phyloP scores from a whole-genome alignment of 2,329 filamentous ascomycete species.

The Colletotrichum sp. region DNA sequence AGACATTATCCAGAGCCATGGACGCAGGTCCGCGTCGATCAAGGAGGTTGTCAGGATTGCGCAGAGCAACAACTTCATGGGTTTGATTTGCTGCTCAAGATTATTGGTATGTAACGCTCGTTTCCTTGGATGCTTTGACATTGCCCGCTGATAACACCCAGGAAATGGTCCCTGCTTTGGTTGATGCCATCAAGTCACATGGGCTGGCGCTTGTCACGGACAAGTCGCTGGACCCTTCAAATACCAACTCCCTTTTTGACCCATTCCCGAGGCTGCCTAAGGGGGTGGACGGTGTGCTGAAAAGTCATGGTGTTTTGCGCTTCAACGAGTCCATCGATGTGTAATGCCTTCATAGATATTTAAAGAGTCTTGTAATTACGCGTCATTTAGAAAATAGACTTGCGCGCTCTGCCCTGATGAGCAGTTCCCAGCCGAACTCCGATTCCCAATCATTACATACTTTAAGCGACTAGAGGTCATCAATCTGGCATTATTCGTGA shows the following conservation, averaged over 20 bases:
- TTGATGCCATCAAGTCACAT: slow-evolving; percentile 93
- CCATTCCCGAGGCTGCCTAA: slow-evolving; percentile 70
- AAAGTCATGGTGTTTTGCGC: slow-evolving; percentile 82
- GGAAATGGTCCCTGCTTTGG: slow-evolving; percentile 91
- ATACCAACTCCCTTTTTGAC: slow-evolving; percentile 46
- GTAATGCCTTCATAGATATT: slow-evolving; percentile 29
- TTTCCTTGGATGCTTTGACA: neutral
- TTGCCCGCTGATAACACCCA: slow-evolving; percentile 40
- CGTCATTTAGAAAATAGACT: slow-evolving; percentile 2
- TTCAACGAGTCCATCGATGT: slow-evolving; percentile 93
- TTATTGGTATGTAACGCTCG: slow-evolving; percentile 70
- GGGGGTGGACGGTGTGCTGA: slow-evolving; percentile 87
- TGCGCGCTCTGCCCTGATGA: neutral
- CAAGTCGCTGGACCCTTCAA: slow-evolving; percentile 66
- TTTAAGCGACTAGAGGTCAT: neutral
- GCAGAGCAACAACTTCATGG: slow-evolving; percentile 98
- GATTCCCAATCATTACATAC: neutral
- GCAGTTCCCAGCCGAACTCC: neutral
- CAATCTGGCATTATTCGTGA: slow-evolving; percentile 13
- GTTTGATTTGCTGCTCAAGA: slow-evolving; percentile 86
- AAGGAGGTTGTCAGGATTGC: slow-evolving; percentile 95
- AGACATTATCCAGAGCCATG: slow-evolving; percentile 56
- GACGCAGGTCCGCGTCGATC: slow-evolving; percentile 79
- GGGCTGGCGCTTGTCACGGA: slow-evolving; percentile 92
- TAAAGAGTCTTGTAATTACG: slow-evolving; percentile 25